A percentile compares a stretch with the other conserved stretches of the same genome.
Evolutionary conservation across 2,329 filamentous ascomycete species (phyloP).

Genomic region (Juglanconis sp.): DNA sequence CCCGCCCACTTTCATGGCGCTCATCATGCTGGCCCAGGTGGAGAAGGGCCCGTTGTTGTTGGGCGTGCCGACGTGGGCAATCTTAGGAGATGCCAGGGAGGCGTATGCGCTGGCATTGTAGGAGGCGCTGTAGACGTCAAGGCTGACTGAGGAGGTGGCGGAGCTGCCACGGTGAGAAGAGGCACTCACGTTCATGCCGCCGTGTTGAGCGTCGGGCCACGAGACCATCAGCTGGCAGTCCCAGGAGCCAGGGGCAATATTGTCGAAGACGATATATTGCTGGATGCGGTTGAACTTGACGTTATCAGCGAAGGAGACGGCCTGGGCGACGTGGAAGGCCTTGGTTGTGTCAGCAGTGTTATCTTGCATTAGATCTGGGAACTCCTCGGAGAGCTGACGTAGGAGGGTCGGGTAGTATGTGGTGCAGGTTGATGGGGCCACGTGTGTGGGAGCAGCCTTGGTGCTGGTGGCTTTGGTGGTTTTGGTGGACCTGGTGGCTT

Average conservation of each 20-base stretch:
- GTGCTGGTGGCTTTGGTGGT: neutral
- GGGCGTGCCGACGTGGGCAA: neutral
- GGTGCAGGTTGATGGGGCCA: constrained; percentile 12
- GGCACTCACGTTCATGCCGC: neutral
- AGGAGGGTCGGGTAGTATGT: constrained; percentile 16
- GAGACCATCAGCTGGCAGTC: constrained; percentile 19
- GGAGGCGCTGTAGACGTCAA: constrained; percentile 17
- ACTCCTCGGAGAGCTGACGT: constrained; percentile 13
- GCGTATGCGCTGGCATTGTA: constrained; percentile 9
- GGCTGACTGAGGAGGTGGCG: constrained; percentile 9
- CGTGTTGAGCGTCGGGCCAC: constrained; percentile 8
- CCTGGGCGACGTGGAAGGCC: constrained; percentile 15
- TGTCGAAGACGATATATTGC: constrained; percentile 15
- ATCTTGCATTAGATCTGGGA: constrained; percentile 4
- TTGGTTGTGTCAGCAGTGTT: constrained; percentile 11
- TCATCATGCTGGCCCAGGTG: constrained; percentile 17
- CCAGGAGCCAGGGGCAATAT: constrained; percentile 14
- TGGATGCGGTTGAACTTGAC: constrained; percentile 18
- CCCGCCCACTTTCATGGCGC: constrained; percentile 3
- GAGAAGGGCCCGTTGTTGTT: constrained; percentile 10
- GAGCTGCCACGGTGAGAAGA: constrained; percentile 1
- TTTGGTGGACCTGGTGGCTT: neutral
- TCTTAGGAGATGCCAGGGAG: neutral
- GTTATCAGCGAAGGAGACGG: constrained; percentile 13
- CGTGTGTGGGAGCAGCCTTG: constrained; percentile 9